Evolutionary conservation across 208 protist species (phyloP).

Genomic region (Tetramitus jugosus): DNA sequence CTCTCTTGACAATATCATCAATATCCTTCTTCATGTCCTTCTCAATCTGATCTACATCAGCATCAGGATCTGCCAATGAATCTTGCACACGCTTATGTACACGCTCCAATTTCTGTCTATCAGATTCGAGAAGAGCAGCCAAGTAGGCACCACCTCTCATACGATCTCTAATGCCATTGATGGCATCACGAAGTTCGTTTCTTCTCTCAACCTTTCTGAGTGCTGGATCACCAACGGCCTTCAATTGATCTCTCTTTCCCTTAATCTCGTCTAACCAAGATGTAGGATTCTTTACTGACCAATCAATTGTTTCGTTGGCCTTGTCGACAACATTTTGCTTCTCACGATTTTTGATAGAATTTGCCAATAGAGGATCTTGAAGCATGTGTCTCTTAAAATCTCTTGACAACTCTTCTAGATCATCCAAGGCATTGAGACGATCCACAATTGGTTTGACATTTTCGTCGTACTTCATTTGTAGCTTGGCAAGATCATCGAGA

Average conservation of each 20-base stretch:
- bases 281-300: conserved; percentile 60
- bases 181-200: not conserved
- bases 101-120: not conserved
- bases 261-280: conserved; percentile 87
- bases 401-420: too few species aligned
- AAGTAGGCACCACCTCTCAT: conserved; percentile 73
- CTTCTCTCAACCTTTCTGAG: not conserved
- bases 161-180: conserved; percentile 74
- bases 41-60: not conserved
- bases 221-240: too few species aligned
- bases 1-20: too few species aligned
- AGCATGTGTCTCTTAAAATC: too few species aligned
- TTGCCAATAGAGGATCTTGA: not conserved
- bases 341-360: too few species aligned
- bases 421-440: conserved; percentile 51
- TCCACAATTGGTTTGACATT: conserved; percentile 87
- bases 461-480: conserved; percentile 76
- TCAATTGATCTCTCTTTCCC: conserved; percentile 69
- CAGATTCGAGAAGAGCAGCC: too few species aligned
- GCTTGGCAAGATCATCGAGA: conserved; percentile 79
- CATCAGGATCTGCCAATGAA: not conserved
- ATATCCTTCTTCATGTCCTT: too few species aligned
- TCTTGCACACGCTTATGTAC: not conserved
- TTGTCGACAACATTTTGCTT: not conserved
- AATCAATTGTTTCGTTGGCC: conserved; percentile 45